Percentiles rank a stretch among this genome's conserved stretches.
These are phyloP conservation scores for Papiliotrema nemorosa DNA, from an alignment of 1,284 basidiomycete genomes.

Conservation along the genomic window DNA sequence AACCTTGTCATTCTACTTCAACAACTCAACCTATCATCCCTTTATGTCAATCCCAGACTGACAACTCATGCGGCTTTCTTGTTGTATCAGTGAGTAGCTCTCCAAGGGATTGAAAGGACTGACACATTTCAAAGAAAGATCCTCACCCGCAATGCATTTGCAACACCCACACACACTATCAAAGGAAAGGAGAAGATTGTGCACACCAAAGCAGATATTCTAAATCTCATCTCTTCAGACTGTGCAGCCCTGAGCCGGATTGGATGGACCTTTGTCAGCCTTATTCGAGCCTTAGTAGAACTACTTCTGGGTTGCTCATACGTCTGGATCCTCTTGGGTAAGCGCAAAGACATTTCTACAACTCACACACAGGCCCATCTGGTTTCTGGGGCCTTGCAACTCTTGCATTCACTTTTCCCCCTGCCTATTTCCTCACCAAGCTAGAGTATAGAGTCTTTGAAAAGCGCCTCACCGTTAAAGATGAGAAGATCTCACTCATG, in stretches of 20 bases:
- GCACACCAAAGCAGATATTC: slow-evolving; percentile 28
- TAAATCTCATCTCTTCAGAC: slow-evolving; percentile 33
- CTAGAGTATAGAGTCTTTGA: slow-evolving; percentile 75
- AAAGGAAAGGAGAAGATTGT: slow-evolving; percentile 11
- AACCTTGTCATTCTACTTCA: slow-evolving; percentile 12
- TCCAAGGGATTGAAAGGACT: not conserved
- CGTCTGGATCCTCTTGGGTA: slow-evolving; percentile 73
- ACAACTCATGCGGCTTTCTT: slow-evolving; percentile 20
- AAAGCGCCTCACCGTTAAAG: slow-evolving; percentile 77
- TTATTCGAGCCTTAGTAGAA: slow-evolving; percentile 71
- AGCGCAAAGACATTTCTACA: slow-evolving; percentile 50
- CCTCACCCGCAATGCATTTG: slow-evolving; percentile 25
- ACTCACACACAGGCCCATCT: slow-evolving; percentile 18
- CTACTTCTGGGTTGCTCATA: slow-evolving; percentile 70
- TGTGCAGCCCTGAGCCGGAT: slow-evolving; percentile 11
- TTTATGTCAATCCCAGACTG: slow-evolving; percentile 18
- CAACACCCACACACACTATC: slow-evolving; percentile 10
- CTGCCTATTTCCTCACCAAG: slow-evolving; percentile 80
- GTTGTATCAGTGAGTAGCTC: slow-evolving; percentile 16
- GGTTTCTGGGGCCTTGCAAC: slow-evolving; percentile 29
- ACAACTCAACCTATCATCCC: slow-evolving; percentile 8
- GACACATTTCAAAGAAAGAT: slow-evolving; percentile 20
- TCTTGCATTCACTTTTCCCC: slow-evolving; percentile 55
- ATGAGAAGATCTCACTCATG: slow-evolving; percentile 81
- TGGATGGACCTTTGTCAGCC: slow-evolving; percentile 14